Conservation (phyloP, 208 protist species). For the Strigomonas galati region DNA sequence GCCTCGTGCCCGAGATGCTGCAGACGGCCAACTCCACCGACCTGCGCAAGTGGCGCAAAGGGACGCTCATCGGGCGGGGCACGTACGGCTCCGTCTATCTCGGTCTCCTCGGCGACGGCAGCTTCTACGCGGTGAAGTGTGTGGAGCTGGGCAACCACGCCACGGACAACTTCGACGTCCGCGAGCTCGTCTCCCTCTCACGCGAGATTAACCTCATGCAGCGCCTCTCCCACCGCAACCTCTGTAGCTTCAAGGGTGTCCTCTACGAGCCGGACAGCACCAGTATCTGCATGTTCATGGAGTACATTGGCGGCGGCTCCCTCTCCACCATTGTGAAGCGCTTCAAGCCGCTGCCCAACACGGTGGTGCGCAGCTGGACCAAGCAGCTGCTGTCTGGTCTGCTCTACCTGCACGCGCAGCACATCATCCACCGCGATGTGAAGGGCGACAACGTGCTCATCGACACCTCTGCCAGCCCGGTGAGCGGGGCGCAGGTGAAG, state of each 20-base stretch:
- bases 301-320: slow-evolving; percentile 91
- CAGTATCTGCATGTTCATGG: slow-evolving; percentile 90
- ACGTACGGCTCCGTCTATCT: slow-evolving; percentile 92
- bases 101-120: slow-evolving; percentile 74
- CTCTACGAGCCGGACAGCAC: slow-evolving; percentile 51
- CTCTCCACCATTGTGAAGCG: slow-evolving; percentile 80
- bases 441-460: slow-evolving; percentile 92
- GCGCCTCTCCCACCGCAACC: slow-evolving; percentile 83
- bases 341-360: slow-evolving; percentile 77
- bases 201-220: slow-evolving; percentile 93
- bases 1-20: slow-evolving; percentile 86
- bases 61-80: slow-evolving; percentile 81
- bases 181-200: slow-evolving; percentile 81
- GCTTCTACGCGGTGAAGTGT: slow-evolving; percentile 88
- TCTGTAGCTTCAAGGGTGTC: slow-evolving; percentile 90
- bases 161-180: slow-evolving; percentile 52
- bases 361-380: slow-evolving; percentile 87
- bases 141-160: slow-evolving; percentile 63
- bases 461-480: slow-evolving; percentile 61
- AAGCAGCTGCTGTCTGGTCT: slow-evolving; percentile 83
- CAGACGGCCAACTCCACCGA: slow-evolving; percentile 70
- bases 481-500: slow-evolving; percentile 75
- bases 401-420: slow-evolving; percentile 86
- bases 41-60: slow-evolving; percentile 70
- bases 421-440: slow-evolving; percentile 91